These are phyloP conservation scores for Lachnellula subtilissima DNA, from an alignment of 2,329 filamentous ascomycete species.

Conservation along the genomic window DNA sequence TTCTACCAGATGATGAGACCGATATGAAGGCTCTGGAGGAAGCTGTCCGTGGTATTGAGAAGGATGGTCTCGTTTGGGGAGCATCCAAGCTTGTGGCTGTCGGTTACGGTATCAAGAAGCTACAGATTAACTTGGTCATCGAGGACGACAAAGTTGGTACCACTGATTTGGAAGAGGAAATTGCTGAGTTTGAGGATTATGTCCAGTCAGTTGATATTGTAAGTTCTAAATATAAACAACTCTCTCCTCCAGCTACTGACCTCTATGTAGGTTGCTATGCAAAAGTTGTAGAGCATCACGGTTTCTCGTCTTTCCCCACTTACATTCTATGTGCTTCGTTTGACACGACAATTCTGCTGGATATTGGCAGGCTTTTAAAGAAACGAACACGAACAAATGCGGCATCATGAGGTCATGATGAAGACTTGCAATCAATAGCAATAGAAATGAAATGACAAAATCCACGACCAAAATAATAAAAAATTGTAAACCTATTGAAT, in stretches of 20 bases:
- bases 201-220: constrained; percentile 91
- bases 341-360: constrained; percentile 23
- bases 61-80: constrained; percentile 96
- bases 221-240: constrained; percentile 29
- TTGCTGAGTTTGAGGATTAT: constrained; percentile 83
- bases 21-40: constrained; percentile 79
- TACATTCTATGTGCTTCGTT: constrained; percentile 18
- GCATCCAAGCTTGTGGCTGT: constrained; percentile 82
- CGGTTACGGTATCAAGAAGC: constrained; percentile 98
- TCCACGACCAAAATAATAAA: neutral
- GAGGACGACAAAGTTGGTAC: constrained; percentile 95
- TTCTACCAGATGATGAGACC: constrained; percentile 75
- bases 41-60: constrained; percentile 75
- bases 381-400: constrained; percentile 12
- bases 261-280: constrained; percentile 62
- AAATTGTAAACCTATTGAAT: constrained; percentile 1
- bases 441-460: constrained; percentile 25
- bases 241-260: constrained; percentile 19
- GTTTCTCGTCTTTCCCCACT: constrained; percentile 15
- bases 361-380: constrained; percentile 16
- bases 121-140: constrained; percentile 96
- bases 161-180: constrained; percentile 81
- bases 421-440: constrained; percentile 19
- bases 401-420: constrained; percentile 29
- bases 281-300: constrained; percentile 68